Evolutionary conservation across 768 basidiomycete species (phyloP).

Genomic region (Sistotremastrum niveocremeum): DNA sequence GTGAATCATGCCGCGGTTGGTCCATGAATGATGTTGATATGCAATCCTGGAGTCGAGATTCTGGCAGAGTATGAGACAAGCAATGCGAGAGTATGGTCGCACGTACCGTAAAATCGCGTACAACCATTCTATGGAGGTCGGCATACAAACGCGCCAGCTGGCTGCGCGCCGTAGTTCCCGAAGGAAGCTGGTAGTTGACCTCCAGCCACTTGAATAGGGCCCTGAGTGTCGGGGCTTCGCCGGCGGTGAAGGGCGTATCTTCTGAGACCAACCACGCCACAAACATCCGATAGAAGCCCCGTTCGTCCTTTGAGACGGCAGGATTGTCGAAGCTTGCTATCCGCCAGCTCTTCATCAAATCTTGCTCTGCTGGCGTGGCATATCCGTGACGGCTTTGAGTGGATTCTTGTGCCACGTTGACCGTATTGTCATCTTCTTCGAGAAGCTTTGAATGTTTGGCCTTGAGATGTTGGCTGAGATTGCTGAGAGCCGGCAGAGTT

Average conservation of each 20-base stretch:
- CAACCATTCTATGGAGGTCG: slow-evolving; percentile 11
- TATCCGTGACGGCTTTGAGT: no score
- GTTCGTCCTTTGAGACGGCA: no score
- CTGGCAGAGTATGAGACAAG: background rate
- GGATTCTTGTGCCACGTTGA: no score
- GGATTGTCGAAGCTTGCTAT: no score
- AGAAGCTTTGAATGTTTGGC: no score
- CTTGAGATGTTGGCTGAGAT: no score
- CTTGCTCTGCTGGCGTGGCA: no score
- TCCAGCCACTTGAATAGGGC: slow-evolving; percentile 11
- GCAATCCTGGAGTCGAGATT: slow-evolving; percentile 9
- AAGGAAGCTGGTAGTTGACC: slow-evolving; percentile 10
- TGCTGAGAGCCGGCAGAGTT: no score
- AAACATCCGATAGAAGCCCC: no score
- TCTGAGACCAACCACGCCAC: no score
- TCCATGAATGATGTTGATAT: slow-evolving; percentile 9
- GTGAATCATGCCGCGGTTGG: slow-evolving; percentile 9
- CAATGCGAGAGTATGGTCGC: background rate
- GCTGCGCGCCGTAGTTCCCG: slow-evolving; percentile 17
- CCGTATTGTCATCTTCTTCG: no score
- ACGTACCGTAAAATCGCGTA: slow-evolving; percentile 12
- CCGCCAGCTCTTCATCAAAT: no score
- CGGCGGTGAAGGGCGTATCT: slow-evolving; percentile 14
- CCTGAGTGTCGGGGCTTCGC: slow-evolving; percentile 9
- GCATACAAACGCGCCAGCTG: slow-evolving; percentile 7